phyloP scores from a whole-genome alignment of 139 green algal species.

The Parachlorella kessleri region DNA sequence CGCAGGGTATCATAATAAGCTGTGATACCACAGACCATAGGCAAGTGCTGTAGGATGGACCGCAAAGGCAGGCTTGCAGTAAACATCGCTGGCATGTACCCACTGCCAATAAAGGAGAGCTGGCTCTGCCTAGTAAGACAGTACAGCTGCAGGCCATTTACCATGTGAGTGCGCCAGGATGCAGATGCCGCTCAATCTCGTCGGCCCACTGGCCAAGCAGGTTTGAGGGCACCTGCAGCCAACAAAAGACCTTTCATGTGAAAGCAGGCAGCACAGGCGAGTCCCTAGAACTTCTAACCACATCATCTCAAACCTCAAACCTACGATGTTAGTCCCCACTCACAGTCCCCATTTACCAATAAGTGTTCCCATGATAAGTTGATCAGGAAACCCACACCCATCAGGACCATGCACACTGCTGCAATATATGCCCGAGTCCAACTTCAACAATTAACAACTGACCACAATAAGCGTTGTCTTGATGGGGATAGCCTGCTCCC shows the following conservation, averaged over 20 bases:
- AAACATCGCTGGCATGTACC: not conserved
- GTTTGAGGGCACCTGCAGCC: conserved; percentile 41
- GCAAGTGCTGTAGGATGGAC: not conserved
- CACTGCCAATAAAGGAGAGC: not conserved
- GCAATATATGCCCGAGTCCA: too few species aligned
- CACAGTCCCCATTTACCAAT: not conserved
- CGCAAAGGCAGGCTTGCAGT: not conserved
- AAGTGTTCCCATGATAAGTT: not conserved
- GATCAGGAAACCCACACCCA: not conserved
- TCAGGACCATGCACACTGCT: not conserved
- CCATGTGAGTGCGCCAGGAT: conserved; percentile 40
- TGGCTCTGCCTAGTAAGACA: too few species aligned
- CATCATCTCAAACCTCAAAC: too few species aligned
- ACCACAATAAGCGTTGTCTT: conserved; percentile 59
- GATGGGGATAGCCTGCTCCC: conserved; percentile 46
- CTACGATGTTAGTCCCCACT: not conserved
- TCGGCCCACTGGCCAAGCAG: conserved; percentile 54
- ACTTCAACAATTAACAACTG: too few species aligned
- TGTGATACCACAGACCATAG: not conserved
- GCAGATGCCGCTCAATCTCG: conserved; percentile 55
- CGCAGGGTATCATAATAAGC: not conserved
- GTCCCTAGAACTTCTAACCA: too few species aligned
- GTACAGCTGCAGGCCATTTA: too few species aligned
- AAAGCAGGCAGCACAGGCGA: too few species aligned
- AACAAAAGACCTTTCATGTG: not conserved